phyloP scores from a whole-genome alignment of 1,139 yeast species.

The Geotrichum bryndzae region DNA sequence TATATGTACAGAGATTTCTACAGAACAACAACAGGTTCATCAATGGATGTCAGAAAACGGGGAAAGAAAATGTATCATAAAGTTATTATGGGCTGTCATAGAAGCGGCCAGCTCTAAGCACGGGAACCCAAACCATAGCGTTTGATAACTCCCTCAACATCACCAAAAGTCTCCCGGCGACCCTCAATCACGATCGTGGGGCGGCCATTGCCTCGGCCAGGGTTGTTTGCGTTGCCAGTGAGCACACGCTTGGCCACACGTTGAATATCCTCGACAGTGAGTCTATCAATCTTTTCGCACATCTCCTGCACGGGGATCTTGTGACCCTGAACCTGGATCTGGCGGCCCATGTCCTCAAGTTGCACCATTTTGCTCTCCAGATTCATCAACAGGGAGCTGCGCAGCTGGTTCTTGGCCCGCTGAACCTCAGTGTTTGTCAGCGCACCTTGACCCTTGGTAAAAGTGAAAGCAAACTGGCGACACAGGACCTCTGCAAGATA shows the following conservation, averaged over 20 bases:
- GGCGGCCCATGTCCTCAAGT: constrained; percentile 92
- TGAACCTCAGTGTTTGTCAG: constrained; percentile 66
- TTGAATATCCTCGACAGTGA: constrained; percentile 62
- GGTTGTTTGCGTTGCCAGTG: constrained; percentile 54
- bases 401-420: constrained; percentile 88
- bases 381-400: constrained; percentile 87
- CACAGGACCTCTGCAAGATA: constrained; percentile 77
- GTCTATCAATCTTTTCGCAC: constrained; percentile 66
- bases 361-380: constrained; percentile 87
- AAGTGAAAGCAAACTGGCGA: constrained; percentile 61
- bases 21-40: neutral
- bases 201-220: constrained; percentile 50
- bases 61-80: too few species aligned
- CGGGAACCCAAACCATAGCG: constrained; percentile 64
- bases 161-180: constrained; percentile 77
- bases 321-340: constrained; percentile 76
- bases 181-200: constrained; percentile 92
- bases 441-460: constrained; percentile 55
- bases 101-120: neutral
- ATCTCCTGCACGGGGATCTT: constrained; percentile 77
- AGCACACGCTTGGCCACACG: constrained; percentile 71
- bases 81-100: neutral
- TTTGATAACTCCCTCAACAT: constrained; percentile 58
- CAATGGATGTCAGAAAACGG: neutral
- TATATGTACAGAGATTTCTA: neutral